These are phyloP conservation scores for Trichoderma harzianum DNA, from an alignment of 2,329 filamentous ascomycete genomes.

Conservation along the genomic window DNA sequence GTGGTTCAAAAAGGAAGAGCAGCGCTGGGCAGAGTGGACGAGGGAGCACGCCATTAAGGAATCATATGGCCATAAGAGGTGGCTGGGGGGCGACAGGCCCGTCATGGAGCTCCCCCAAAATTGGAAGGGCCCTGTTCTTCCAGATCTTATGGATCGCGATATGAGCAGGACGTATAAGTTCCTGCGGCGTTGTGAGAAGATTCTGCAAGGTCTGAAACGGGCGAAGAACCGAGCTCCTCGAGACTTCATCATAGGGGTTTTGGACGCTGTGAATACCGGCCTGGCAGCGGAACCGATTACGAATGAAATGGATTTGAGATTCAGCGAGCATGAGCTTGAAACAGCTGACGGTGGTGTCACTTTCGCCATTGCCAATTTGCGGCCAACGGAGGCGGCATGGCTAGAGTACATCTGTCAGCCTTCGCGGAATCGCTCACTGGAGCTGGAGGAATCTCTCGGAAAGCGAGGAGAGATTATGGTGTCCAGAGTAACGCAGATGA, in stretches of 20 bases:
- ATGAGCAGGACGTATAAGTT: constrained; percentile 24
- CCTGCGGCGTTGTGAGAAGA: constrained; percentile 18
- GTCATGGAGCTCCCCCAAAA: constrained; percentile 27
- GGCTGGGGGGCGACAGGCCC: constrained; percentile 14
- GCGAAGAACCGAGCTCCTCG: constrained; percentile 22
- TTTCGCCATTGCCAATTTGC: constrained; percentile 17
- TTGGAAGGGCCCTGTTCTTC: constrained; percentile 24
- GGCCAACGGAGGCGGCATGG: constrained; percentile 25
- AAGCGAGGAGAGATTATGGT: constrained; percentile 22
- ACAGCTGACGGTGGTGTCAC: neutral
- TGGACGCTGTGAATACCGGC: constrained; percentile 17
- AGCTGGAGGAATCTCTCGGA: constrained; percentile 1
- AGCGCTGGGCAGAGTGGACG: constrained; percentile 24
- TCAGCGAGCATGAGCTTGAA: constrained; percentile 20
- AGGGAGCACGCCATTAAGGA: constrained; percentile 21
- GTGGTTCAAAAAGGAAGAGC: constrained; percentile 22
- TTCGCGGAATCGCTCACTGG: constrained; percentile 10
- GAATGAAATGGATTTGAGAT: neutral
- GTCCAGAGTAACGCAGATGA: constrained; percentile 24
- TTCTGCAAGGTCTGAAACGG: constrained; percentile 21
- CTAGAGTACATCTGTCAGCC: constrained; percentile 25
- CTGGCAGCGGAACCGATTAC: neutral
- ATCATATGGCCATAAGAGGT: constrained; percentile 17
- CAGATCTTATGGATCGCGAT: constrained; percentile 23
- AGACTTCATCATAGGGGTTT: constrained; percentile 20